phyloP scores from a whole-genome alignment of 148 eudicot genomes.

The Rhododendron simsii region DNA sequence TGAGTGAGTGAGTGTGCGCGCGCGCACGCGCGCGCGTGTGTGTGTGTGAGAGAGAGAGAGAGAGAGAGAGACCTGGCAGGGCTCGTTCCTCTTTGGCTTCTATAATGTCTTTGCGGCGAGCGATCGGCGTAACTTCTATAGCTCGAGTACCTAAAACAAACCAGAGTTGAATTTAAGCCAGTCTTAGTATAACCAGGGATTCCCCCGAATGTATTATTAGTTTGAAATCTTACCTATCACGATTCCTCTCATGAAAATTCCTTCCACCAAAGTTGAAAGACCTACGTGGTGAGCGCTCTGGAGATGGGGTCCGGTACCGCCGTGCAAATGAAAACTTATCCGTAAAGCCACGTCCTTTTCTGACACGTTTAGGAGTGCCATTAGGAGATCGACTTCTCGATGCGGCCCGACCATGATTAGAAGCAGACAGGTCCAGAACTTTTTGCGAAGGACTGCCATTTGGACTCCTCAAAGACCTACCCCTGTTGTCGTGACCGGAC shows the following conservation, averaged over 20 bases:
- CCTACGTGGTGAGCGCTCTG: conserved; percentile 71
- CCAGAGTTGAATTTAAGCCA: conserved; percentile 7
- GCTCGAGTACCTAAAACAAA: conserved; percentile 49
- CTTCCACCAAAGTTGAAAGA: conserved; percentile 60
- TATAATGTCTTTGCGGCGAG: conserved; percentile 51
- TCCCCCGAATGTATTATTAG: background rate
- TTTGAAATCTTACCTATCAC: conserved; percentile 54
- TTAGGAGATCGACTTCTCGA: conserved; percentile 67
- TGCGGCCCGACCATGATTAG: conserved; percentile 28
- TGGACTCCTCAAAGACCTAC: conserved; percentile 25
- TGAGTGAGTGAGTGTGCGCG: no score
- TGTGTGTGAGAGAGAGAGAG: background rate
- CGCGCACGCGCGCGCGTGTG: no score
- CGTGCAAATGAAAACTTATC: conserved; percentile 73
- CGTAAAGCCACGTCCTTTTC: conserved; percentile 97
- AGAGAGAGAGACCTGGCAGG: conserved; percentile 63
- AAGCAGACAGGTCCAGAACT: conserved; percentile 37
- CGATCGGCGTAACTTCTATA: conserved; percentile 62
- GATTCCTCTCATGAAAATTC: conserved; percentile 46
- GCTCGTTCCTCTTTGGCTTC: conserved; percentile 79
- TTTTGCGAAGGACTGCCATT: conserved; percentile 25
- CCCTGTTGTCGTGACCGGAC: conserved; percentile 13
- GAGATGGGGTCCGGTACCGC: conserved; percentile 87
- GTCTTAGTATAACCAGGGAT: background rate
- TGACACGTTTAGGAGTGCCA: conserved; percentile 76